Evolutionary conservation across 2,329 filamentous ascomycete genomes (phyloP).

Genomic region (Colletotrichum navitas): DNA sequence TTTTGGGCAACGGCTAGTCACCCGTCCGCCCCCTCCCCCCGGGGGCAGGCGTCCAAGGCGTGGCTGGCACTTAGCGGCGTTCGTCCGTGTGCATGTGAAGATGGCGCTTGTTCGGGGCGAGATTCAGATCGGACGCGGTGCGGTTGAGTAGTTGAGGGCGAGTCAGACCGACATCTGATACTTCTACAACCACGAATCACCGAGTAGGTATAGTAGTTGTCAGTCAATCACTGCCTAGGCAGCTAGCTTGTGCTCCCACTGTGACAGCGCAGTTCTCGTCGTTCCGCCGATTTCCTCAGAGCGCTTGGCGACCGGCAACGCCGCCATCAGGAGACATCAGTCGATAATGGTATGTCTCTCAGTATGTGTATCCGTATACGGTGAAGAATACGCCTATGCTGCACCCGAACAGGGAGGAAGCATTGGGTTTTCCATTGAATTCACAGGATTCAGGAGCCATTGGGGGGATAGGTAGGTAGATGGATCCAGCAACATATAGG

Average conservation of each 20-base stretch:
- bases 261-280: background rate
- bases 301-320: background rate
- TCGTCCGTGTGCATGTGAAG: conserved; percentile 36
- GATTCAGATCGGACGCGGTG: conserved; percentile 25
- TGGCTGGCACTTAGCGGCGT: conserved; percentile 7
- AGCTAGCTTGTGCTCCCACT: background rate
- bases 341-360: conserved; percentile 21
- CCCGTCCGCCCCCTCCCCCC: background rate
- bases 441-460: conserved; percentile 14
- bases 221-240: background rate
- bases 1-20: conserved; percentile 23
- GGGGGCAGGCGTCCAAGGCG: conserved; percentile 1
- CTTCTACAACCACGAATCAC: background rate
- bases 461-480: background rate
- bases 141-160: conserved; percentile 15
- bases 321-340: conserved; percentile 28
- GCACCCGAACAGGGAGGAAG: conserved; percentile 10
- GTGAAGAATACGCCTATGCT: background rate
- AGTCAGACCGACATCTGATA: conserved; percentile 26
- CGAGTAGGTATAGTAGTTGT: background rate
- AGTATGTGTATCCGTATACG: conserved; percentile 9
- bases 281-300: conserved; percentile 8
- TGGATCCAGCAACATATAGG: background rate
- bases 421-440: conserved; percentile 18
- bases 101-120: conserved; percentile 30